These are phyloP conservation scores for Amanita pallidorosea DNA, from an alignment of 768 basidiomycete species.

Conservation along the genomic window DNA sequence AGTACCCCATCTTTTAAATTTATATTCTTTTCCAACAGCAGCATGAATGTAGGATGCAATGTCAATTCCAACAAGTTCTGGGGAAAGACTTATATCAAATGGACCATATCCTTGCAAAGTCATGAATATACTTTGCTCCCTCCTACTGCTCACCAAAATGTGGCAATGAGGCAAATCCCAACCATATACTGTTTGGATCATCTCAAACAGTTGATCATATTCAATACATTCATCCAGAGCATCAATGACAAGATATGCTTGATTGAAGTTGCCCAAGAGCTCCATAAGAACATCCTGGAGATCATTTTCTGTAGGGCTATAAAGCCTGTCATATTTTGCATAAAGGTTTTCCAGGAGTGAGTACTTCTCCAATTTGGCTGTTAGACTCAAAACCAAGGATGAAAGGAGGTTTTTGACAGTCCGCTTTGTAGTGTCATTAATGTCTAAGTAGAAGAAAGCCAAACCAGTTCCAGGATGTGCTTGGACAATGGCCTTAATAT, in stretches of 20 bases:
- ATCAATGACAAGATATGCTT: conserved; percentile 1
- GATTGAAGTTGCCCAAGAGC: background rate
- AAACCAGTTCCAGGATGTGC: background rate
- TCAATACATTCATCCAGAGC: conserved; percentile 1
- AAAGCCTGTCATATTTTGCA: background rate
- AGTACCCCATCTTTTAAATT: background rate
- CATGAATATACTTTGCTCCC: background rate
- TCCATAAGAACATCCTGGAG: background rate
- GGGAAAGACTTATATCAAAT: background rate
- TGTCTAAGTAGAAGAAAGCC: background rate
- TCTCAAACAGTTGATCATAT: background rate
- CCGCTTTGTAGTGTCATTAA: background rate
- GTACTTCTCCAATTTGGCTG: background rate
- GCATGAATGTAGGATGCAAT: background rate
- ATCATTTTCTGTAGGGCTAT: background rate
- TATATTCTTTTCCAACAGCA: background rate
- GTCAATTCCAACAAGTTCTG: background rate
- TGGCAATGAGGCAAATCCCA: background rate
- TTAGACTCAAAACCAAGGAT: background rate
- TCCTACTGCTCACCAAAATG: background rate
- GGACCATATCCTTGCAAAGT: background rate
- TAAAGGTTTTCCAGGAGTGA: background rate
- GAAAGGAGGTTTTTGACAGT: background rate
- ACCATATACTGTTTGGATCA: background rate
- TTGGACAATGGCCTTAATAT: background rate